These are phyloP conservation scores for Ogataea minuta DNA, from an alignment of 805 yeast species.

Conservation along the genomic window DNA sequence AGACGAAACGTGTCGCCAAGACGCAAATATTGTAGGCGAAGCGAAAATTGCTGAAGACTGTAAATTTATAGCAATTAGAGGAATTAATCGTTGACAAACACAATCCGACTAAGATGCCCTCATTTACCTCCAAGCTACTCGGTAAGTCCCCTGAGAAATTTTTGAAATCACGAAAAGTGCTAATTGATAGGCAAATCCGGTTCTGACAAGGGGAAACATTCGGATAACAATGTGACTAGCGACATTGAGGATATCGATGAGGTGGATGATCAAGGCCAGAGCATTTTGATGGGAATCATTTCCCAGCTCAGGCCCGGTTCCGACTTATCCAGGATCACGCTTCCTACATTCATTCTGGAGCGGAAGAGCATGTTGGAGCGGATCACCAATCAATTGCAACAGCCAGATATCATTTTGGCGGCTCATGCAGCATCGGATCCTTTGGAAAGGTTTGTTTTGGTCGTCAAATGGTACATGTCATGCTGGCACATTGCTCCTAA, in stretches of 20 bases:
- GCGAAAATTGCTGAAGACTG: constrained; percentile 5
- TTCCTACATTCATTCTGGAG: constrained; percentile 93
- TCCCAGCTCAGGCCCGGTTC: constrained; percentile 90
- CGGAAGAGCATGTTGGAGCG: constrained; percentile 95
- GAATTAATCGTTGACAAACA: not conserved
- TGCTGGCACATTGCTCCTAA: constrained; percentile 99
- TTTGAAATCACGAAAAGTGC: not conserved
- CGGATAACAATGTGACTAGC: constrained; percentile 17
- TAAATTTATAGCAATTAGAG: not conserved
- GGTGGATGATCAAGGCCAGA: constrained; percentile 86
- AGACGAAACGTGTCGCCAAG: constrained; percentile 3
- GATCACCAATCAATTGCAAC: constrained; percentile 82
- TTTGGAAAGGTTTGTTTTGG: constrained; percentile 64
- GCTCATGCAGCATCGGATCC: constrained; percentile 65
- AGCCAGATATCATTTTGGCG: constrained; percentile 68
- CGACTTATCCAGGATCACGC: constrained; percentile 84
- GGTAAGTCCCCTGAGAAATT: constrained; percentile 20
- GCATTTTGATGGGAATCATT: constrained; percentile 81
- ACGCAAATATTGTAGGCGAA: constrained; percentile 1
- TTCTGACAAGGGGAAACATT: constrained; percentile 20
- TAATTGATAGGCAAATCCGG: constrained; percentile 21
- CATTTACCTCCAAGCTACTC: constrained; percentile 26
- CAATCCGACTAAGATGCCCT: constrained; percentile 22
- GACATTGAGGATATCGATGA: constrained; percentile 81
- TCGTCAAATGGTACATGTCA: constrained; percentile 86